Evolutionary conservation across 192 early-diverging fungal species (phyloP), one percentile per base, ranked within the genome.

Genomic region (Coemansia sp.): DNA sequence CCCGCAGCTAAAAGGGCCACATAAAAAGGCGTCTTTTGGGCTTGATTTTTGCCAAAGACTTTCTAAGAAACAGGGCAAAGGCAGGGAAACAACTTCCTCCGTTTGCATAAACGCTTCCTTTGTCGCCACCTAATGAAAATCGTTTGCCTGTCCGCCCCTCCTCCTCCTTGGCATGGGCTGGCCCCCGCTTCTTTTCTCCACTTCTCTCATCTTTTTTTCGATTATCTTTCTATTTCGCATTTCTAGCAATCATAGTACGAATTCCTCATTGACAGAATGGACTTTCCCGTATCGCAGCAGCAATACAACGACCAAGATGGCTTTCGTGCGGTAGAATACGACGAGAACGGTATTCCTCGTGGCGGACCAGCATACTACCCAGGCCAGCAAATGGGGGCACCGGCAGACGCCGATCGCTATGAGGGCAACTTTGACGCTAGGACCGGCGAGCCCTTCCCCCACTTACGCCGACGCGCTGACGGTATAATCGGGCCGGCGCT

Each of bases 401-500:
- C 53, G 3, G 53, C 57, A 2, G 56, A 69, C 69, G 57, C 65
- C 13, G 77, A 80, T 66, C 35, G 65, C 11, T 80, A 80, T 66
- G 77, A 80, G 53, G 77, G 77, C 56, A 80, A 80, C 77, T 80
- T 80, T 80, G 77, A 80, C 39, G 61, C 68, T 36, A 38, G 56
- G 31, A 74, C 77, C 3, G 77, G 77, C 45, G 77, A 80, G 72
- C 77, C 77, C 24, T 53, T 71, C 23, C 48, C 69, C 34, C 73
- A 73, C 58, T 58, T 71, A 69, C 70, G 79, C n/a, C 34, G 43
- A 42, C 79, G 77, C 26, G 42, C 51, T 35, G 76, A 84, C 65
- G 77, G 77, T 40, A 63, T 84, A 10, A 71, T 84, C 20, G 86
- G 86, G 4, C 86, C 86, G 1, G 69, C 84, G 10, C 69, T 88